Percentiles rank a stretch among this genome's conserved stretches.
phyloP scores from a whole-genome alignment of 331 rosid genomes.

The Pyrus hybrid region DNA sequence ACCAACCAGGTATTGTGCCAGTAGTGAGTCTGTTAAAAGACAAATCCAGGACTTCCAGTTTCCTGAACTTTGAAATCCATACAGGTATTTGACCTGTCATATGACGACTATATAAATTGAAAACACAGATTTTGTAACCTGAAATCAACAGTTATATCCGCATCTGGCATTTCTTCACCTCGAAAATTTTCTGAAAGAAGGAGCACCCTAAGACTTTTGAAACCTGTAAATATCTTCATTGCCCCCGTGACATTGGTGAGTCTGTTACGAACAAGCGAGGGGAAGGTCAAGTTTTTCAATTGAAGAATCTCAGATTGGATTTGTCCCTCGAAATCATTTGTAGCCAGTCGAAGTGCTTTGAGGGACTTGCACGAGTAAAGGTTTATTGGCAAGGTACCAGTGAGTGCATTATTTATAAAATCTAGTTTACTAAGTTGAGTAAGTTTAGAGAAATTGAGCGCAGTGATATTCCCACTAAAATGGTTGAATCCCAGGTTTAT shows the following conservation, averaged over 20 bases:
- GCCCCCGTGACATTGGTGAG: neutral
- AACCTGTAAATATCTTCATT: neutral
- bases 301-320: neutral
- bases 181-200: neutral
- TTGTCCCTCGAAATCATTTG: neutral
- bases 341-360: neutral
- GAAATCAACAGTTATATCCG: neutral
- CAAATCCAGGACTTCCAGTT: neutral
- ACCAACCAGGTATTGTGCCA: conserved; percentile 24
- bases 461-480: neutral
- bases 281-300: neutral
- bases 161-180: neutral
- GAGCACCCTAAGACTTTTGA: neutral
- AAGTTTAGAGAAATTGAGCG: neutral
- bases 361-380: neutral
- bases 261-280: neutral
- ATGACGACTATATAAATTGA: neutral
- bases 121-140: neutral
- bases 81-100: neutral
- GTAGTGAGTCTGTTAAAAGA: neutral
- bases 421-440: neutral
- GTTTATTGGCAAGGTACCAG: neutral
- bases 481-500: neutral
- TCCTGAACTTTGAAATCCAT: neutral
- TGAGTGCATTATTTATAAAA: neutral